These are phyloP conservation scores for Teunomyces aglyptinius DNA, from an alignment of 805 yeast species.

Conservation along the genomic window DNA sequence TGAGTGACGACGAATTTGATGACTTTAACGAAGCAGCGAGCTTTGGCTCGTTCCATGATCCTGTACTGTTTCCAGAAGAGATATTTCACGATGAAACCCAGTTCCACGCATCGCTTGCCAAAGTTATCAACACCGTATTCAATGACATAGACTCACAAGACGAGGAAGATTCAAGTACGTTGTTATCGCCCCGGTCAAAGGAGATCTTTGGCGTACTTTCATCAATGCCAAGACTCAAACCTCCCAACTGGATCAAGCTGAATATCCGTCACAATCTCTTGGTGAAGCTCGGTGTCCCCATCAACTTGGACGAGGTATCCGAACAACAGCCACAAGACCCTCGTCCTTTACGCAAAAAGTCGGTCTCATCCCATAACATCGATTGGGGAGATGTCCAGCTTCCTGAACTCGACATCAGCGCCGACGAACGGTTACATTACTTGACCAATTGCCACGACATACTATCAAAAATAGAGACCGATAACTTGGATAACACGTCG, in stretches of 20 bases:
- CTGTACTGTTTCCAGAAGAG: neutral
- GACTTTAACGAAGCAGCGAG: slow-evolving; percentile 18
- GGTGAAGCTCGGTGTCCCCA: slow-evolving; percentile 68
- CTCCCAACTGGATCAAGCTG: slow-evolving; percentile 69
- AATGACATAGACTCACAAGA: slow-evolving; percentile 11
- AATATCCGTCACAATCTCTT: slow-evolving; percentile 62
- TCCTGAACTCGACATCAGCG: slow-evolving; percentile 34
- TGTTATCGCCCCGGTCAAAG: slow-evolving; percentile 34
- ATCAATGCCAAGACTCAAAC: slow-evolving; percentile 47
- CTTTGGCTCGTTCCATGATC: slow-evolving; percentile 38
- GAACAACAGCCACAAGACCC: slow-evolving; percentile 2
- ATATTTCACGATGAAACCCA: neutral
- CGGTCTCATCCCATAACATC: slow-evolving; percentile 16
- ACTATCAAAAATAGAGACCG: slow-evolving; percentile 32
- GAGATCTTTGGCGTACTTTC: slow-evolving; percentile 48
- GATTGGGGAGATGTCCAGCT: slow-evolving; percentile 34
- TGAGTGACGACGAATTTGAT: slow-evolving; percentile 7
- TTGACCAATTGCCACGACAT: slow-evolving; percentile 25
- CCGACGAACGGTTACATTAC: slow-evolving; percentile 24
- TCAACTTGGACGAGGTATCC: slow-evolving; percentile 58
- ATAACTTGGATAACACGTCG: slow-evolving; percentile 32
- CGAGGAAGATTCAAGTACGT: slow-evolving; percentile 9
- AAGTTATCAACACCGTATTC: slow-evolving; percentile 13
- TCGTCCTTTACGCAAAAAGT: slow-evolving; percentile 5
- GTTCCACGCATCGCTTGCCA: neutral